Evolutionary conservation across 768 basidiomycete genomes (phyloP), one percentile per base, ranked within the genome.

Genomic region (Porpolomopsis calyptriformis): DNA sequence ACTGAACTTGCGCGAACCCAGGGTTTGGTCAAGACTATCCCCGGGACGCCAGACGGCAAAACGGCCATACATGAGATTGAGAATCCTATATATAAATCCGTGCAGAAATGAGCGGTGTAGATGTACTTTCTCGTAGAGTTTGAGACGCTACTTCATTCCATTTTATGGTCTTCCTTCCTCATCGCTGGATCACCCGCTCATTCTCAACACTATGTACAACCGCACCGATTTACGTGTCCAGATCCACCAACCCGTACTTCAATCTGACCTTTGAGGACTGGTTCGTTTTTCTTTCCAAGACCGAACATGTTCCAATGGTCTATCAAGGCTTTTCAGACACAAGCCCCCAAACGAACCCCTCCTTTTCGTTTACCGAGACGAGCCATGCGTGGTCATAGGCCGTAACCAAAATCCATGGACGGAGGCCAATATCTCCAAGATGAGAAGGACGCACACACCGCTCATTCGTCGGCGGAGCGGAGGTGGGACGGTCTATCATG

Each of bases 341-440:
- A 78, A 84, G 38, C 66, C 76, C 2, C 70, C 72, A 4, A 65
- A 78, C 3, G 64, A 72, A 29, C 88, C 91, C 1, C 69, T 93
- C 34, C 72, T 99, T 16, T 72, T 96, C 38, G 64, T 99, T 45
- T 99, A 97, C 61, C 78, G 89, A 24, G 86, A 97, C 58, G 60
- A 65, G 0, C 89, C 91, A 2, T 92, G 91, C 56, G 89, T 98
- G 14, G 74, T 99, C 45, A 88, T 98, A 45, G 94, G 94, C 0
- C 71, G 94, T 43, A 93, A 97, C 60, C 96, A 99, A 68, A 97
- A 96, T 54, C 94, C 93, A 12, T 98, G 94, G 94, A 96, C 90
- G 60, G 94, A 99, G 58, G 80, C 92, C 53, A 93, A 94, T 55
- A 73, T 93, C 40, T 50, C 58, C 4, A 71, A 76, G 1, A 68